Evolutionary conservation across 2,329 filamentous ascomycete species (phyloP), one percentile per base, ranked within the genome.

Genomic region (Colletotrichum lindemuthianum): DNA sequence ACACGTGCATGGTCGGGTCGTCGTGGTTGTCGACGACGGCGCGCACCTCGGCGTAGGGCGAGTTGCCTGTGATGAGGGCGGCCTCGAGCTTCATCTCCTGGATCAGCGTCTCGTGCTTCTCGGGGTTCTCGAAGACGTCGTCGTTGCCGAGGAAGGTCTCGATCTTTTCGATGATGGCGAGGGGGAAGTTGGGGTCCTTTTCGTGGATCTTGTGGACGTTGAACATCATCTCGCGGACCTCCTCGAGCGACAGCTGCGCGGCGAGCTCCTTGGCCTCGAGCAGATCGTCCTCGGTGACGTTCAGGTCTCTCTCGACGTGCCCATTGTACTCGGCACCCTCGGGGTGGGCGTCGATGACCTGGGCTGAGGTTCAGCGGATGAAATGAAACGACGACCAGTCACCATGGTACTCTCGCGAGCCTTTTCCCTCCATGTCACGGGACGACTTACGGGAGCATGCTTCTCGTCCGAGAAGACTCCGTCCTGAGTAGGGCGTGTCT

Each of bases 271-370:
- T 79, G 57, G 80, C 81, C 69, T 82, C 78, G 58, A 79, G 75
- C 8, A 82, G 72, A 65, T 82, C 80, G 50, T 81, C 76, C 68
- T 82, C 79, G 50, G 80, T 82, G 37, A 81, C 79, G 65, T 82
- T 80, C 59, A 82, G 48, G 40, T 69, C 69, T 24, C 54, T 69
- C 59, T 63, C 58, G n/a, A 59, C 64, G 53, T 59, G 53, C 40
- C 39, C 44, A n/a, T 64, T 47, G 15, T 52, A 59, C 2, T 59
- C 63, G 13, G 44, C 34, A 2, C 54, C 51, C 9, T 64, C 64
- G 13, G 54, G 40, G n/a, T 59, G 39, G 11, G 43, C 16, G 4
- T 66, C 60, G 49, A 63, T 56, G 43, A 51, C 24, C 59, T 64
- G 40, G 2, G 9, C 41, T 24, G n/a, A n/a, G 2, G 5, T 11